Conservation (phyloP, 164 flowering plant species). For the Magnolia changhungtana region DNA sequence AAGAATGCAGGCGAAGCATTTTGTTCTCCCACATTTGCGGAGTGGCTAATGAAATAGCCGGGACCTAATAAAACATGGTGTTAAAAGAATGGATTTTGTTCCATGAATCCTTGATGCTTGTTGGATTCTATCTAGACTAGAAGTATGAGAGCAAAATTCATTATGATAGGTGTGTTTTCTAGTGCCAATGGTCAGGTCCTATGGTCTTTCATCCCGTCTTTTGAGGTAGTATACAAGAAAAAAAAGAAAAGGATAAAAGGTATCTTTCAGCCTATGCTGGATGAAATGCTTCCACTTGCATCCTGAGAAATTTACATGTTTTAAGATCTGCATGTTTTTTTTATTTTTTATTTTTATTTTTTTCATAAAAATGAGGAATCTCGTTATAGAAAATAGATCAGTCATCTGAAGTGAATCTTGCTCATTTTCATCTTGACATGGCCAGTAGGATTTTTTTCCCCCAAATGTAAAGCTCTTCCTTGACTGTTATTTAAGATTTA, state of each 20-base stretch:
- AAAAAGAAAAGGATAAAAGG: neutral
- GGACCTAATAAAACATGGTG: too few species aligned
- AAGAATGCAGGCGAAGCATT: too few species aligned
- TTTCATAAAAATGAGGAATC: neutral
- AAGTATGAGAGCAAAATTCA: too few species aligned
- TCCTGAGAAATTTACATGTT: neutral
- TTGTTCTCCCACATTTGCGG: too few species aligned
- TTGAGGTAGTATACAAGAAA: neutral
- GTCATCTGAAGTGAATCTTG: neutral
- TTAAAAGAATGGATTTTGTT: too few species aligned
- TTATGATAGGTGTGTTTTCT: too few species aligned
- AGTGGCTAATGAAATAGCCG: too few species aligned
- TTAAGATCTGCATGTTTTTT: neutral
- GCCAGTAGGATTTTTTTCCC: neutral
- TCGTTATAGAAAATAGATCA: neutral
- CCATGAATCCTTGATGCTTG: too few species aligned
- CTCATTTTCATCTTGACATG: neutral
- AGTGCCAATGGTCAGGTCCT: too few species aligned
- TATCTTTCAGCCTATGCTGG: neutral
- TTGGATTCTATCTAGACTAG: too few species aligned
- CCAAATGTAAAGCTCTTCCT: neutral
- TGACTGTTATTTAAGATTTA: neutral
- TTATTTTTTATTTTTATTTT: too few species aligned
- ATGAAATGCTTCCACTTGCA: neutral
- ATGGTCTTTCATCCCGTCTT: too few species aligned